Percentiles rank a stretch among this genome's conserved stretches.
These are phyloP conservation scores for Termitomyces titanicus DNA, from an alignment of 768 basidiomycete genomes.

Conservation along the genomic window DNA sequence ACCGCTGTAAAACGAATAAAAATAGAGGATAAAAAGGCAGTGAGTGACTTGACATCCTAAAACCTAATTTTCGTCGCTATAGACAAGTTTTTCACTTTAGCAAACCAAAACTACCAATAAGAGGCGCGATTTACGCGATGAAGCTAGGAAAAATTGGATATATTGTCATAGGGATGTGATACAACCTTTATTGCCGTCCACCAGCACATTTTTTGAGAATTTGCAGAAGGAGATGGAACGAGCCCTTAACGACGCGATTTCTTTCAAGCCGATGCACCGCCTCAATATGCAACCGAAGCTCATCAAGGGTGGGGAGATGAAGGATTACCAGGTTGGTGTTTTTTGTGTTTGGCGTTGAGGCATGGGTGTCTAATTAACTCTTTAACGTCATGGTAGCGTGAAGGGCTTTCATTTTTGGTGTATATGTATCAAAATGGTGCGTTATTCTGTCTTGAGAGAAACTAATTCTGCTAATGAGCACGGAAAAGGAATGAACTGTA, in stretches of 20 bases:
- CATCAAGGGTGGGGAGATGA: conserved; percentile 57
- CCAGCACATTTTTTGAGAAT: conserved; percentile 32
- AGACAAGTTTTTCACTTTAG: conserved; percentile 21
- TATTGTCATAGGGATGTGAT: conserved; percentile 41
- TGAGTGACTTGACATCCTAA: conserved; percentile 13
- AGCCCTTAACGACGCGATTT: conserved; percentile 5
- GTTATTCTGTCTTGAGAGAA: conserved; percentile 3
- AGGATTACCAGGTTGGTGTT: conserved; percentile 62
- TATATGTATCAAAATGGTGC: conserved; percentile 66
- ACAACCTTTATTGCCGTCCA: conserved; percentile 41
- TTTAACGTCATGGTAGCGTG: conserved; percentile 38
- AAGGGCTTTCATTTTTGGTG: conserved; percentile 63
- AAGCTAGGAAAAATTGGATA: conserved; percentile 43
- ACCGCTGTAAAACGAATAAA: conserved; percentile 24
- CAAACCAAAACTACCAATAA: conserved; percentile 35
- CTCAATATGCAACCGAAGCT: conserved; percentile 45
- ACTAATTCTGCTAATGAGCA: neutral
- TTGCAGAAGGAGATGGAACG: conserved; percentile 27
- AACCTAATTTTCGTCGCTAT: neutral
- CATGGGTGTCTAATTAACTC: neutral
- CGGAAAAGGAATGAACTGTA: conserved; percentile 56
- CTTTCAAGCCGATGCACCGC: conserved; percentile 33
- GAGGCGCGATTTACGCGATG: conserved; percentile 35
- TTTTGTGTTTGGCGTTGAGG: neutral
- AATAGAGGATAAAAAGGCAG: conserved; percentile 36